Evolutionary conservation across 331 rosid species (phyloP).

Genomic region (Rosa hybrid): DNA sequence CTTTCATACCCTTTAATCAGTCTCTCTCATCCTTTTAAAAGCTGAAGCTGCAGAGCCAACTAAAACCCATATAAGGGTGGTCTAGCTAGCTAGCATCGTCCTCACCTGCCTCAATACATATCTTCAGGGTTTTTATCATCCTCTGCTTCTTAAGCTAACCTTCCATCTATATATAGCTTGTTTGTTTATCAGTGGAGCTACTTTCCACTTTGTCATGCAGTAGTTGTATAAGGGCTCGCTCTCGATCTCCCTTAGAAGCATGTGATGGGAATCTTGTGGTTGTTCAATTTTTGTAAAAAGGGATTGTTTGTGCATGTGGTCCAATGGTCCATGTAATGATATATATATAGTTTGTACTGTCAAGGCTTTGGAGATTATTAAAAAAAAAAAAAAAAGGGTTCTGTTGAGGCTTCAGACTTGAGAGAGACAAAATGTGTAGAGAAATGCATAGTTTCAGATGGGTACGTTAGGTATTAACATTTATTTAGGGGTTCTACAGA

Average conservation of each 20-base stretch:
- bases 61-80: slow-evolving; percentile 17
- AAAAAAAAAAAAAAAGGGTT: no score
- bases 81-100: background rate
- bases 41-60: slow-evolving; percentile 20
- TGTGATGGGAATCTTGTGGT: no score
- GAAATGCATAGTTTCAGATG: no score
- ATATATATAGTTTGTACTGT: no score
- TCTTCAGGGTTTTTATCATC: slow-evolving; percentile 29
- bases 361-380: no score
- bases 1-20: slow-evolving; percentile 24
- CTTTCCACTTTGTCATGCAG: slow-evolving; percentile 21
- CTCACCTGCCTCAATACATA: background rate
- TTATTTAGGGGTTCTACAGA: no score
- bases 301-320: no score
- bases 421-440: no score
- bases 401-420: no score
- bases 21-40: slow-evolving; percentile 33
- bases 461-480: no score
- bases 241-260: background rate
- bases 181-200: slow-evolving; percentile 5
- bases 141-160: background rate
- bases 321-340: no score
- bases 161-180: slow-evolving; percentile 12
- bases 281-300: no score
- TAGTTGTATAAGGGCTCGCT: background rate